Conservation (phyloP, 2,329 filamentous ascomycete species). For the Aspergillus sp. region DNA sequence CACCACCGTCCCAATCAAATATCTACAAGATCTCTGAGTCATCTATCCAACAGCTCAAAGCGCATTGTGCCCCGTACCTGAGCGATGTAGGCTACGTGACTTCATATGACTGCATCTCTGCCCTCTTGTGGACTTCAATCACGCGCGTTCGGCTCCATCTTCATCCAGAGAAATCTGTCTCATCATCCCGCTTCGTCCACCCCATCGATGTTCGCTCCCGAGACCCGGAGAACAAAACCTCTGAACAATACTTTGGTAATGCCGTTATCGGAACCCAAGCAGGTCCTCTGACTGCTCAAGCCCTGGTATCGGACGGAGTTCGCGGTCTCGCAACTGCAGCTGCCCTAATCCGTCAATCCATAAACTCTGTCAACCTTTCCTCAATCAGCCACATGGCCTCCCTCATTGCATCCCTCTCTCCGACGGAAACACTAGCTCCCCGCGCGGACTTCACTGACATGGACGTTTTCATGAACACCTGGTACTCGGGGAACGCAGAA, state of each 20-base stretch:
- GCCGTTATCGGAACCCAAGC: slow-evolving; percentile 11
- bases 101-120: slow-evolving; percentile 20
- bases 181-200: slow-evolving; percentile 9
- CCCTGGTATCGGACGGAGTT: slow-evolving; percentile 5
- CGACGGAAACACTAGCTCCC: slow-evolving; percentile 7
- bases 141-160: slow-evolving; percentile 14
- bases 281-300: slow-evolving; percentile 7
- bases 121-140: slow-evolving; percentile 16
- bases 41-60: slow-evolving; percentile 10
- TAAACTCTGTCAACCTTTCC: slow-evolving; percentile 6
- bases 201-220: slow-evolving; percentile 16
- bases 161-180: slow-evolving; percentile 8
- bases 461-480: slow-evolving; percentile 18
- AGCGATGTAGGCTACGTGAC: slow-evolving; percentile 12
- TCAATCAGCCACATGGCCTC: slow-evolving; percentile 9
- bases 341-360: slow-evolving; percentile 14
- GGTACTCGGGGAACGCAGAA: slow-evolving; percentile 13
- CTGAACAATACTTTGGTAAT: slow-evolving; percentile 16
- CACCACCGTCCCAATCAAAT: slow-evolving; percentile 4
- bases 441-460: slow-evolving; percentile 12
- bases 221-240: slow-evolving; percentile 12
- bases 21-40: slow-evolving; percentile 12
- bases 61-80: slow-evolving; percentile 6
- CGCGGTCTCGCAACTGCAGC: slow-evolving; percentile 11
- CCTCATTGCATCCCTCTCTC: slow-evolving; percentile 9